phyloP scores from a whole-genome alignment of 1,284 basidiomycete species.

The Coniferiporia sulphurascens region DNA sequence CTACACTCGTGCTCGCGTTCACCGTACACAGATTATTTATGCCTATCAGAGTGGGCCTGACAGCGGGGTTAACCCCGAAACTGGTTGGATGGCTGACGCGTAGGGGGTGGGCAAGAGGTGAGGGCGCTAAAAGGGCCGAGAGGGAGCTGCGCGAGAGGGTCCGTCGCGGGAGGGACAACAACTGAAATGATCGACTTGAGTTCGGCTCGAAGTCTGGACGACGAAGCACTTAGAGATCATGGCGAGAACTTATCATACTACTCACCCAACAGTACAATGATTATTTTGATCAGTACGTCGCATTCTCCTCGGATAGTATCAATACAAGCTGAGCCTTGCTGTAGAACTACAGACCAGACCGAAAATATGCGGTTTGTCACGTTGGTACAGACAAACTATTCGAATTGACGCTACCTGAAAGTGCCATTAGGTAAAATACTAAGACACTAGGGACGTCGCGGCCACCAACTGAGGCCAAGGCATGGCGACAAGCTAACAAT shows the following conservation, averaged over 20 bases:
- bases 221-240: too few relatives aligned
- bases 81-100: constrained; percentile 75
- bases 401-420: background rate
- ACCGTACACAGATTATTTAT: constrained; percentile 93
- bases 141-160: constrained; percentile 56
- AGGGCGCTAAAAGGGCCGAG: constrained; percentile 60
- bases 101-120: constrained; percentile 72
- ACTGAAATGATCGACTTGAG: constrained; percentile 17
- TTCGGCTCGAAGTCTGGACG: too few relatives aligned
- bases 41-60: constrained; percentile 87
- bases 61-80: constrained; percentile 82
- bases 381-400: constrained; percentile 6
- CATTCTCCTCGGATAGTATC: background rate
- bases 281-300: background rate
- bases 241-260: too few relatives aligned
- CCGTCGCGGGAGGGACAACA: constrained; percentile 26
- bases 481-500: background rate
- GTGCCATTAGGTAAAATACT: background rate
- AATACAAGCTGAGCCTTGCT: background rate
- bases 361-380: background rate
- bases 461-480: constrained; percentile 7
- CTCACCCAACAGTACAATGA: too few relatives aligned
- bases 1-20: constrained; percentile 90
- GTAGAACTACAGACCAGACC: background rate
- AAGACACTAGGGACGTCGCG: constrained; percentile 10